Conservation (phyloP, 345 rosid genomes). For the Eucalyptus sp. region DNA sequence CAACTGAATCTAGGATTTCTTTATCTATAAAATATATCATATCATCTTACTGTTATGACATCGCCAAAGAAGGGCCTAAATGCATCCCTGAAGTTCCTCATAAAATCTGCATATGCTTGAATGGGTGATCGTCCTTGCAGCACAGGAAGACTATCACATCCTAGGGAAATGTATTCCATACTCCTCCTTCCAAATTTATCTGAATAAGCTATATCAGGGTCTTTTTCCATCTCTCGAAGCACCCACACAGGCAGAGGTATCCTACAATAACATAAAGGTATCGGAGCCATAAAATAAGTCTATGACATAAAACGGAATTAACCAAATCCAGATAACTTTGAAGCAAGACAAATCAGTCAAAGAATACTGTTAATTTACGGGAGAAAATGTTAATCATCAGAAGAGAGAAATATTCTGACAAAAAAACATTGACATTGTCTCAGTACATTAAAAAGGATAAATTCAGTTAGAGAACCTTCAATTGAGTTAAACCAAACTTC, state of each 20-base stretch:
- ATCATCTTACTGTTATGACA: conserved; percentile 19
- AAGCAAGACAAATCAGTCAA: not conserved
- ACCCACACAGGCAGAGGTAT: conserved; percentile 49
- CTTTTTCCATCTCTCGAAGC: conserved; percentile 22
- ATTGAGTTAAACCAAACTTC: not conserved
- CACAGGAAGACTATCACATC: conserved; percentile 43
- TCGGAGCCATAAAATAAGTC: not conserved
- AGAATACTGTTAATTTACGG: not conserved
- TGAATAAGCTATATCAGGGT: conserved; percentile 36
- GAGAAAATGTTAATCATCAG: not conserved
- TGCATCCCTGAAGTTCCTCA: conserved; percentile 37
- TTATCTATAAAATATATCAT: not conserved
- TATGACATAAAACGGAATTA: not conserved
- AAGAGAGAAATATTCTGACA: not conserved
- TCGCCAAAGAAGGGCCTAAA: conserved; percentile 32
- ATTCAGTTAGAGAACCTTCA: not conserved
- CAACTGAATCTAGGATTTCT: not conserved
- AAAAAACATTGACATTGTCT: not conserved
- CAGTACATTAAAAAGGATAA: not conserved
- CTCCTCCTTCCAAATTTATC: conserved; percentile 43
- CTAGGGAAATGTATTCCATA: conserved; percentile 38
- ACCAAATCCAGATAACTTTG: not conserved
- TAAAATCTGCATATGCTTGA: conserved; percentile 42
- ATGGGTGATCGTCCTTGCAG: conserved; percentile 38
- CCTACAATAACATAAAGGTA: conserved; percentile 8